Conservation (phyloP, 495 filamentous ascomycete species). For the Staphylotrichum tortipilum region DNA sequence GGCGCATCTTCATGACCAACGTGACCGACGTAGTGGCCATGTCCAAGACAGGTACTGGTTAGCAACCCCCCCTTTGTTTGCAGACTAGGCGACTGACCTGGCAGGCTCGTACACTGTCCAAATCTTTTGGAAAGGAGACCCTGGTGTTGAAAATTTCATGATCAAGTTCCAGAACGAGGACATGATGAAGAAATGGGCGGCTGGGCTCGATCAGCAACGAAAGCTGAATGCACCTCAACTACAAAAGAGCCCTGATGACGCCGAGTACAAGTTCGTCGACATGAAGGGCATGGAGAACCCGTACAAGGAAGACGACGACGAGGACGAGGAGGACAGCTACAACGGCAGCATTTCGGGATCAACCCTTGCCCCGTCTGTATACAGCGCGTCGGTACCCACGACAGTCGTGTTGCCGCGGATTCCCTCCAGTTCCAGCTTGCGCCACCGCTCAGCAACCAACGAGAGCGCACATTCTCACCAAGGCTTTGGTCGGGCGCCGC, state of each 20-base stretch:
- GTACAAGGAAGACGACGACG: conserved; percentile 69
- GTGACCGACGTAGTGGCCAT: conserved; percentile 86
- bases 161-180: conserved; percentile 88
- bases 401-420: conserved; percentile 59
- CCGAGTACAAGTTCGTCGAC: no score
- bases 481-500: conserved; percentile 44
- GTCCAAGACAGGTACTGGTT: conserved; percentile 76
- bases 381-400: conserved; percentile 13
- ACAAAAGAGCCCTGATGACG: conserved; percentile 30
- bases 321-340: conserved; percentile 59
- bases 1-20: conserved; percentile 98
- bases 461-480: conserved; percentile 52
- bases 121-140: conserved; percentile 98
- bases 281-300: no score
- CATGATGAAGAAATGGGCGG: conserved; percentile 83
- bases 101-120: conserved; percentile 86
- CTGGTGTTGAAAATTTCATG: conserved; percentile 91
- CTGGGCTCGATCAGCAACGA: conserved; percentile 50
- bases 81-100: conserved; percentile 26
- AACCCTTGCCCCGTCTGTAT: conserved; percentile 12
- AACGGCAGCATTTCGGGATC: conserved; percentile 14
- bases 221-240: conserved; percentile 38
- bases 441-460: conserved; percentile 69
- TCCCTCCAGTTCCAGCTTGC: conserved; percentile 69
- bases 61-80: no score